A percentile compares a stretch with the other conserved stretches of the same genome.
Evolutionary conservation across 371 early-diverging fungal species (phyloP).

Genomic region (Syncephalastrum monosporum): DNA sequence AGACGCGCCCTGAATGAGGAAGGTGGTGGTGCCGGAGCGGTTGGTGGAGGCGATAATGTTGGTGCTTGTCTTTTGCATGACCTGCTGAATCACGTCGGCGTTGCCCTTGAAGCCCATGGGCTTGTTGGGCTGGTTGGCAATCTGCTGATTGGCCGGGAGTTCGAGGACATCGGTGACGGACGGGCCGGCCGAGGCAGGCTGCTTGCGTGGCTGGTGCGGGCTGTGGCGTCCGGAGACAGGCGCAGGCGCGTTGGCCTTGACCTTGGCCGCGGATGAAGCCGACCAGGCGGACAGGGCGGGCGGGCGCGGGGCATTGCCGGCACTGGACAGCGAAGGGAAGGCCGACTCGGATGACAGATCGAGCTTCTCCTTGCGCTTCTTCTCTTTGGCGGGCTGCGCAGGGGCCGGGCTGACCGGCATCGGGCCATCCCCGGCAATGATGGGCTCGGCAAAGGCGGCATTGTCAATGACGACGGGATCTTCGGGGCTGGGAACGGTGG

Average conservation of each 20-base stretch:
- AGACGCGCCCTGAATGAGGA: conserved; percentile 80
- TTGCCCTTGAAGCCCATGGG: conserved; percentile 59
- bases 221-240: conserved; percentile 16
- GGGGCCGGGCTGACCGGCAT: conserved; percentile 36
- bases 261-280: conserved; percentile 43
- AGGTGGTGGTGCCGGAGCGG: conserved; percentile 76
- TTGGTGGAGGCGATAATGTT: conserved; percentile 86
- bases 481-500: conserved; percentile 41
- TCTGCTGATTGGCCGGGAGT: conserved; percentile 60
- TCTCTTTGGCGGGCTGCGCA: conserved; percentile 19
- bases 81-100: conserved; percentile 71
- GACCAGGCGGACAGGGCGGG: conserved; percentile 50
- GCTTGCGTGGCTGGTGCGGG: conserved; percentile 8
- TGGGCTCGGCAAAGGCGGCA: conserved; percentile 38
- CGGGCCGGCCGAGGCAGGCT: conserved; percentile 21
- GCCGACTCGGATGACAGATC: conserved; percentile 67
- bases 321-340: conserved; percentile 70
- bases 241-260: conserved; percentile 30
- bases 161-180: conserved; percentile 63
- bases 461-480: conserved; percentile 44
- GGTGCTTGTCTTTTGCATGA: conserved; percentile 72
- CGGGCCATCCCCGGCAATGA: conserved; percentile 48
- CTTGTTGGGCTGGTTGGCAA: conserved; percentile 39
- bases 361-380: conserved; percentile 26
- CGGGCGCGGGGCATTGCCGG: conserved; percentile 43